phyloP scores from a whole-genome alignment of 2,329 filamentous ascomycete genomes.

The Arthrinium phaeospermum region DNA sequence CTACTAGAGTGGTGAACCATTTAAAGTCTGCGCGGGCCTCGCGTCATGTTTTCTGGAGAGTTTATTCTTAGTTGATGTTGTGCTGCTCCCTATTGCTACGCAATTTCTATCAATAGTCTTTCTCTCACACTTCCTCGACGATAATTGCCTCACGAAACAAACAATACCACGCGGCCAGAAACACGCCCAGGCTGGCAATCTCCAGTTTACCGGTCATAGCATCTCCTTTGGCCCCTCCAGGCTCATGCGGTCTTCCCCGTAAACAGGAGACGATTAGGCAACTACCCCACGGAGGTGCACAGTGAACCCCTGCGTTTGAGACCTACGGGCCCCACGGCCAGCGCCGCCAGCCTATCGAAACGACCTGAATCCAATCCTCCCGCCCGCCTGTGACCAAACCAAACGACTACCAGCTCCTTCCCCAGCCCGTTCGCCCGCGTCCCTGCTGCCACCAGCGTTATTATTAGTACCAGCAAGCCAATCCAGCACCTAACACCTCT shows the following conservation, averaged over 20 bases:
- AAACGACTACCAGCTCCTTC: background rate
- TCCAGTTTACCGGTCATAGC: conserved; percentile 5
- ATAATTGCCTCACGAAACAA: conserved; percentile 11
- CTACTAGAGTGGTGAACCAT: background rate
- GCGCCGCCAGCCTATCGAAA: conserved; percentile 5
- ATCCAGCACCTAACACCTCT: background rate
- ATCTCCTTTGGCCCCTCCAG: background rate
- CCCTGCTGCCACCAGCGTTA: conserved; percentile 3
- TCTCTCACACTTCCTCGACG: conserved; percentile 2
- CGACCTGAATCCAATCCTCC: conserved; percentile 17
- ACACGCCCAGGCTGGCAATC: background rate
- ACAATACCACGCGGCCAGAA: background rate
- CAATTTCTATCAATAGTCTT: conserved; percentile 8
- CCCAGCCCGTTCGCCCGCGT: conserved; percentile 9
- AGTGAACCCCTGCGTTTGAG: background rate
- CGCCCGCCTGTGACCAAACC: conserved; percentile 4
- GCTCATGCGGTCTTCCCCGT: background rate
- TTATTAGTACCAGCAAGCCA: background rate
- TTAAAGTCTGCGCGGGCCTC: conserved; percentile 7
- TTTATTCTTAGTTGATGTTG: background rate
- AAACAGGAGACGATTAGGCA: conserved; percentile 8
- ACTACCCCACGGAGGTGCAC: conserved; percentile 4
- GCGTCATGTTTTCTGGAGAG: background rate
- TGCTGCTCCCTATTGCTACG: background rate
- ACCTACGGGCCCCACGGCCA: background rate